Evolutionary conservation across 441 rosid species (phyloP), one percentile per base, ranked within the genome.

Genomic region (Jatropha podagrica): DNA sequence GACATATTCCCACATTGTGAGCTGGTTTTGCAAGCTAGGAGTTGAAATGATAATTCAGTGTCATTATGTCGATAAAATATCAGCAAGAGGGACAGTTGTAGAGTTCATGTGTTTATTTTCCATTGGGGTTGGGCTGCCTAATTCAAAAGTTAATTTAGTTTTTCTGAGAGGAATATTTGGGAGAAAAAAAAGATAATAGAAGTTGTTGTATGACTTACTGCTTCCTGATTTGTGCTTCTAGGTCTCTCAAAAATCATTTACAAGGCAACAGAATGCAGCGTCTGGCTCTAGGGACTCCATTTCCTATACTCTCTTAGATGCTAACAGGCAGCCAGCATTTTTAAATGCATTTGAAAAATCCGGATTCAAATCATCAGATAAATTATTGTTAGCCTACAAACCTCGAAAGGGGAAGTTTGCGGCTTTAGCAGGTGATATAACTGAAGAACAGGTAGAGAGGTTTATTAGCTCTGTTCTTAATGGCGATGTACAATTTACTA

Each of bases 241-340:
- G 99, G 90, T 95, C 58, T 93, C 99, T 5, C 88, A 87, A 73
- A 92, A 88, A 80, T 82, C 98, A 20, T 76, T 90, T 32, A 88
- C 95, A 73, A 85, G 99, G 85, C 79, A 86, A 74, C 87, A 69
- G 82, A 85, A 74, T 64, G 51, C 81, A 27, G 86, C 80, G 68
- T 77, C 77, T 0, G 83, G 85, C 54, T 80, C 83, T 23, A 83
- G 81, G 75, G 85, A 88, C 62, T 68, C 93, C 1, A 64, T 93
- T 59, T 88, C 96, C 7, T 95, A 92, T 64, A 72, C 83, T 0
- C 89, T 93, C 20, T 62, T 95, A 3, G 99, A 93, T 71, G 96
- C 88, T 32, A 74, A 83, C 65, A 89, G 82, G 83, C 96, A 93
- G 65, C 71, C 87, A 12, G 80, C 86, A 9, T 93, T 92, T 78